Evolutionary conservation across 2,329 filamentous ascomycete species (phyloP).

Genomic region (Cordyceps cicadae): DNA sequence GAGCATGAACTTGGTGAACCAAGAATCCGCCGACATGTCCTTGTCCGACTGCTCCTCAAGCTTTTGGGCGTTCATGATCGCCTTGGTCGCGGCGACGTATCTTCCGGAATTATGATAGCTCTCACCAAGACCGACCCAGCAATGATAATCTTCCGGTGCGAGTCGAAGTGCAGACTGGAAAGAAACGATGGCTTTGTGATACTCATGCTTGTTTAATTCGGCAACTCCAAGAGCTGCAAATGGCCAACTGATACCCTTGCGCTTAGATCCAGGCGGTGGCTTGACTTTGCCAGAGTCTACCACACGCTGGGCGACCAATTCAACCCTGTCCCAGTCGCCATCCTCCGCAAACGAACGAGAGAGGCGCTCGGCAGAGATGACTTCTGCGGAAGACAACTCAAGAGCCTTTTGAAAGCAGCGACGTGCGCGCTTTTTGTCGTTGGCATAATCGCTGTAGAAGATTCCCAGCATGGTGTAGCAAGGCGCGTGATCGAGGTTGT

Average conservation of each 20-base stretch:
- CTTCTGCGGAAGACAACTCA: conserved; percentile 79
- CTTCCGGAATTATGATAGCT: conserved; percentile 91
- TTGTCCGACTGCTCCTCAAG: conserved; percentile 54
- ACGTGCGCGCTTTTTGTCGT: conserved; percentile 77
- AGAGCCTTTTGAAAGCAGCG: conserved; percentile 95
- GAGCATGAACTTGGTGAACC: conserved; percentile 96
- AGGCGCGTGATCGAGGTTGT: conserved; percentile 78
- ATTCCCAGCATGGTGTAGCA: conserved; percentile 85
- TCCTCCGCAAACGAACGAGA: conserved; percentile 81
- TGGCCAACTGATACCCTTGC: conserved; percentile 90
- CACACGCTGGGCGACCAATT: conserved; percentile 81
- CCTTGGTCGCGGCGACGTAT: conserved; percentile 88
- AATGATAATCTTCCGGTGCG: conserved; percentile 80
- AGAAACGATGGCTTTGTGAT: conserved; percentile 76
- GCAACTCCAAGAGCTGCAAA: conserved; percentile 90
- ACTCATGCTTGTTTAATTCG: conserved; percentile 90
- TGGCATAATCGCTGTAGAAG: conserved; percentile 86
- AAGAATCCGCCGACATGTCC: conserved; percentile 57
- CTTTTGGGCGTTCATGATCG: conserved; percentile 75
- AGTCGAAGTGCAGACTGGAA: conserved; percentile 86
- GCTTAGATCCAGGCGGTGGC: conserved; percentile 84
- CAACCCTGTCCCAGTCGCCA: conserved; percentile 93
- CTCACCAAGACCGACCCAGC: conserved; percentile 93
- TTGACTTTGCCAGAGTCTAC: conserved; percentile 91
- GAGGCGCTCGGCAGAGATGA: conserved; percentile 78